phyloP scores from a whole-genome alignment of 2,329 filamentous ascomycete species.

The Fusarium udum region DNA sequence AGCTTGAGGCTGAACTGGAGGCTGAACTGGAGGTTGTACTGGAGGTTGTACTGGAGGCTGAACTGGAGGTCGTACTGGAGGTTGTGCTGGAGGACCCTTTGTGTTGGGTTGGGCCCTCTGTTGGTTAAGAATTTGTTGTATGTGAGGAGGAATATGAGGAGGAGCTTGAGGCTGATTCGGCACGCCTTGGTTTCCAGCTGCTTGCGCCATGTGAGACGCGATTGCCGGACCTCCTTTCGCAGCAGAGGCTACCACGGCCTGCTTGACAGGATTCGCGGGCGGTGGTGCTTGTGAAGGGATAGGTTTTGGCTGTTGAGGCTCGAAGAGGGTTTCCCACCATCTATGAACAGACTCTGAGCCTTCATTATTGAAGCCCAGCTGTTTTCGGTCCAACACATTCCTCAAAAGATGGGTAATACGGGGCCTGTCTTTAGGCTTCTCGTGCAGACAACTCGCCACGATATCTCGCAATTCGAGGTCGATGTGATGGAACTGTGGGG shows the following conservation, averaged over 20 bases:
- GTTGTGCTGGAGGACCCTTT: not conserved
- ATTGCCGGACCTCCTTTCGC: not conserved
- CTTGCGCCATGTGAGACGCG: not conserved
- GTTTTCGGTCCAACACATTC: slow-evolving; percentile 32
- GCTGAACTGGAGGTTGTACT: not conserved
- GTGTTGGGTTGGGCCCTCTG: not conserved
- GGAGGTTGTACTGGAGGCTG: not conserved
- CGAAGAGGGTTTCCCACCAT: slow-evolving; percentile 35
- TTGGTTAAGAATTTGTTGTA: not conserved
- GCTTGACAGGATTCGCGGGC: not conserved
- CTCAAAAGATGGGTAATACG: slow-evolving; percentile 33
- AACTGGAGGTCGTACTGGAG: not conserved
- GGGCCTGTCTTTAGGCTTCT: slow-evolving; percentile 43
- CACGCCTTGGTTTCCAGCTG: not conserved
- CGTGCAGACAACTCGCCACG: slow-evolving; percentile 40
- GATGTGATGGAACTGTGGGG: slow-evolving; percentile 1
- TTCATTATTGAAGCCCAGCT: slow-evolving; percentile 23
- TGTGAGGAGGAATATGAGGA: not conserved
- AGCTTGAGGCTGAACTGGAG: not conserved
- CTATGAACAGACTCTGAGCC: slow-evolving; percentile 7
- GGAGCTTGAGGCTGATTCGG: not conserved
- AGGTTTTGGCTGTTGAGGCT: not conserved
- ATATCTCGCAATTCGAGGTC: slow-evolving; percentile 38
- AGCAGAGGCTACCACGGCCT: not conserved
- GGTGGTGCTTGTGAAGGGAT: not conserved